Conservation (phyloP, 805 yeast genomes). For the Metschnikowia gruessii region DNA sequence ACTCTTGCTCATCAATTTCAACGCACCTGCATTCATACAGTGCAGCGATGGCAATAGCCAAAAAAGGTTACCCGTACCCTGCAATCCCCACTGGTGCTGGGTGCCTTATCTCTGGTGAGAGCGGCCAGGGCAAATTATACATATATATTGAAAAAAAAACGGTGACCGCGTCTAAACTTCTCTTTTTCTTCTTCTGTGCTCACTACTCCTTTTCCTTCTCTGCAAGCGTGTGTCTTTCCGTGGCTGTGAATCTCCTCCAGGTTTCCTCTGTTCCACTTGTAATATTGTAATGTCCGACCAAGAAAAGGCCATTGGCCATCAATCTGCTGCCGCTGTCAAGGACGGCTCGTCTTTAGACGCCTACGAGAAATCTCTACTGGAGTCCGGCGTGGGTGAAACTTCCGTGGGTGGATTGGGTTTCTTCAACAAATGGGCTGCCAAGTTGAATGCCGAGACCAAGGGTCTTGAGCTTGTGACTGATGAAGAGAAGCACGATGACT, state of each 20-base stretch:
- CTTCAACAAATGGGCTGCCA: conserved; percentile 32
- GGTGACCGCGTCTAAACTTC: background rate
- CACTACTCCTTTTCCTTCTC: too few relatives aligned
- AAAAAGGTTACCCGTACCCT: conserved; percentile 1
- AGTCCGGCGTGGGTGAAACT: conserved; percentile 28
- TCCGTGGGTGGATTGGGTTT: conserved; percentile 25
- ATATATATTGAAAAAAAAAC: conserved; percentile 2
- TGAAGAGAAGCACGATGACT: conserved; percentile 68
- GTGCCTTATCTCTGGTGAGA: conserved; percentile 3
- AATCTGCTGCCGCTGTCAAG: conserved; percentile 14
- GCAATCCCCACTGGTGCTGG: background rate
- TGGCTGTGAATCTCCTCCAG: background rate
- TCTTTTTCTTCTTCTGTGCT: too few relatives aligned
- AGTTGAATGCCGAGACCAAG: conserved; percentile 46
- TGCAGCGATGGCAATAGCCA: conserved; percentile 3
- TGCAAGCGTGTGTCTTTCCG: background rate
- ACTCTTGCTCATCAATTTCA: background rate
- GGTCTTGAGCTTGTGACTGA: conserved; percentile 83
- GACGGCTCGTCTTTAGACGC: conserved; percentile 24
- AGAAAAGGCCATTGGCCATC: conserved; percentile 13
- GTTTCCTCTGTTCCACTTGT: background rate
- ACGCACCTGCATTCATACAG: conserved; percentile 3
- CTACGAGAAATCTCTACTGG: conserved; percentile 24
- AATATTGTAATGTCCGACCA: conserved; percentile 13
- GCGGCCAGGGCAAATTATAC: background rate